Conservation (phyloP, 2,329 filamentous ascomycete species). For the Xylariaceae sp. region DNA sequence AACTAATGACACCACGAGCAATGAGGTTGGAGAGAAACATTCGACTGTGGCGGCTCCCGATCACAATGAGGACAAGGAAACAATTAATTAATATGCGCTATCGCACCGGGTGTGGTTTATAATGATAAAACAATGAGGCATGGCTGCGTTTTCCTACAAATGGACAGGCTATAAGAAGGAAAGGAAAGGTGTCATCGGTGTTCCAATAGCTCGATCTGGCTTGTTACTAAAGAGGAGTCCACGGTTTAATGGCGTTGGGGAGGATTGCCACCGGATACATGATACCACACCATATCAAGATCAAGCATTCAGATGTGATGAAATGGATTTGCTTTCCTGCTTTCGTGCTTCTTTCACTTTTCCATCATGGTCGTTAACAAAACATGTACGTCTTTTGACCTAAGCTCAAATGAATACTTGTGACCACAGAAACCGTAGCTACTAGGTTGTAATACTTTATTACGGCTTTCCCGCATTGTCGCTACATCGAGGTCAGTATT, state of each 20-base stretch:
- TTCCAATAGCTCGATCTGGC: background rate
- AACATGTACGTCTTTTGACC: no score
- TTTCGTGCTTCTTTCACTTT: background rate
- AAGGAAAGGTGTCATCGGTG: constrained; percentile 2
- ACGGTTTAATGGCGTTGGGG: constrained; percentile 10
- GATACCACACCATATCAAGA: constrained; percentile 12
- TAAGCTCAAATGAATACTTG: no score
- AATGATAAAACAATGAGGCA: background rate
- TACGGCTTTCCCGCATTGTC: no score
- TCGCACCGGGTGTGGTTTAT: background rate
- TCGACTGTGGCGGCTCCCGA: background rate
- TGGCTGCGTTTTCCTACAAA: background rate
- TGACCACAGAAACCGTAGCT: no score
- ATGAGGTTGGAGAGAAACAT: background rate
- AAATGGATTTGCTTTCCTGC: background rate
- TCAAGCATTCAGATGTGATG: background rate
- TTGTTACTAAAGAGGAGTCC: background rate
- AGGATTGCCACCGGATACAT: background rate
- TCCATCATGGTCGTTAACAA: background rate
- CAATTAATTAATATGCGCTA: background rate
- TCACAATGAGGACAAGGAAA: no score
- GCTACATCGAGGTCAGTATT: no score
- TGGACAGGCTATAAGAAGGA: background rate
- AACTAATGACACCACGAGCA: background rate
- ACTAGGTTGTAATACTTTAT: no score